Conservation (phyloP, 345 rosid species). For the Ricinus communis region DNA sequence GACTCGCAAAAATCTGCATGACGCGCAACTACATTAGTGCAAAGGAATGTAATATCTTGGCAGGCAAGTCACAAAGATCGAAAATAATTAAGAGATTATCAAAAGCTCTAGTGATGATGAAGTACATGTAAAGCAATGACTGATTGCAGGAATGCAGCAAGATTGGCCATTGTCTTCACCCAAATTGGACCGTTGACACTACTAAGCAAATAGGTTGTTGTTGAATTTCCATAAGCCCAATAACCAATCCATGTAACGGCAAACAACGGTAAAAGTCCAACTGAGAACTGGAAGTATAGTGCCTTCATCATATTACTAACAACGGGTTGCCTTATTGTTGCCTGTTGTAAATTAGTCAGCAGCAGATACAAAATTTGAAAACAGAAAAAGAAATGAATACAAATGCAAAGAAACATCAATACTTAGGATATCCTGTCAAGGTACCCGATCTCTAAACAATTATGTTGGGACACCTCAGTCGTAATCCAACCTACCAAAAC, state of each 20-base stretch:
- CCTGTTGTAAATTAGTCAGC: constrained; percentile 36
- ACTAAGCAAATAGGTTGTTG: constrained; percentile 68
- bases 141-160: constrained; percentile 77
- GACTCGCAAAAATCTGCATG: constrained; percentile 85
- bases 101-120: too few relatives aligned
- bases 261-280: constrained; percentile 70
- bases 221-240: constrained; percentile 93
- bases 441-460: background rate
- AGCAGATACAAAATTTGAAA: background rate
- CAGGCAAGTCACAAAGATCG: background rate
- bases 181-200: constrained; percentile 72
- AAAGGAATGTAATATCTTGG: background rate
- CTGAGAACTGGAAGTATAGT: constrained; percentile 75
- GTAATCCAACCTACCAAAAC: background rate
- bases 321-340: constrained; percentile 80
- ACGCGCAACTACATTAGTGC: background rate
- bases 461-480: background rate
- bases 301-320: constrained; percentile 84
- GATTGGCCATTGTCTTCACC: constrained; percentile 75
- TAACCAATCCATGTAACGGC: constrained; percentile 73
- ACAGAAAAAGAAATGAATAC: background rate
- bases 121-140: constrained; percentile 83
- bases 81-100: too few relatives aligned
- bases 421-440: background rate
- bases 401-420: background rate